phyloP scores from a whole-genome alignment of 1,139 yeast genomes.

The Taphrina sp. region DNA sequence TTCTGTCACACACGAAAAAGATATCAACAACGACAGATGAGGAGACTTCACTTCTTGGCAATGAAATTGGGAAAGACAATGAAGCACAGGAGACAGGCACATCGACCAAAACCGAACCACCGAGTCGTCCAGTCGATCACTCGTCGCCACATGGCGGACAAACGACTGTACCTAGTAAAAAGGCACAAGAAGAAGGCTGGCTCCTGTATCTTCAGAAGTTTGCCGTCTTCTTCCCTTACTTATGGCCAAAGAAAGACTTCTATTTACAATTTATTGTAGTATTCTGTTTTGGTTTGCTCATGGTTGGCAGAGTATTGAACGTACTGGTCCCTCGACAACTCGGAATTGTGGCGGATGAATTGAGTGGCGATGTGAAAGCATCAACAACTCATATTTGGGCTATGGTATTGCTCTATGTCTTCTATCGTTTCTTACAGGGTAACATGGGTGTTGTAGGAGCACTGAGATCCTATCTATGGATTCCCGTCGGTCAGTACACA shows the following conservation, averaged over 20 bases:
- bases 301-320: conserved; percentile 36
- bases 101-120: not conserved
- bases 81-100: not conserved
- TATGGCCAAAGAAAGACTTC: conserved; percentile 83
- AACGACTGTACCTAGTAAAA: conserved; percentile 12
- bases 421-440: conserved; percentile 53
- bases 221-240: conserved; percentile 51
- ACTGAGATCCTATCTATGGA: conserved; percentile 87
- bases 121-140: conserved; percentile 26
- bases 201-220: conserved; percentile 22
- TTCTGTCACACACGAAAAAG: not conserved
- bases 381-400: conserved; percentile 56
- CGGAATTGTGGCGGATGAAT: conserved; percentile 37
- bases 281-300: conserved; percentile 50
- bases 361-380: conserved; percentile 32
- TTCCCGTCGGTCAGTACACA: conserved; percentile 93
- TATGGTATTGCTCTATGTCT: conserved; percentile 88
- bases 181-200: conserved; percentile 27
- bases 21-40: not conserved
- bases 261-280: conserved; percentile 89
- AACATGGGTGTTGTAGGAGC: conserved; percentile 82
- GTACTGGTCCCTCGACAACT: conserved; percentile 38
- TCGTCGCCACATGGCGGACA: conserved; percentile 21
- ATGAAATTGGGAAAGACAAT: too few species aligned
- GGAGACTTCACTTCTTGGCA: conserved; percentile 21